Conservation (phyloP, 1,139 yeast genomes). For the Candida dubliniensis region DNA sequence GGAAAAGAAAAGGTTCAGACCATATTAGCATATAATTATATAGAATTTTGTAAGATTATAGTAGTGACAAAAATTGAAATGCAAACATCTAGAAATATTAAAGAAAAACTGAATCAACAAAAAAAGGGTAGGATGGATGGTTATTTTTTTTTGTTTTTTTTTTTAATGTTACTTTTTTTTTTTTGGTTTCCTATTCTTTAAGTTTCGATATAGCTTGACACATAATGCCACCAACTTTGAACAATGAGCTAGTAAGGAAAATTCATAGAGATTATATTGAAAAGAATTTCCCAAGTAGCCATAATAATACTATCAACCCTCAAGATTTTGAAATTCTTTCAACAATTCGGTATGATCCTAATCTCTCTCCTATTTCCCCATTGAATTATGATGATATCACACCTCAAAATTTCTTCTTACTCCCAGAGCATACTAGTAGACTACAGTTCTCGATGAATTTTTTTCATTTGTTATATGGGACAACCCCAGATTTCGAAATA, state of each 20-base stretch:
- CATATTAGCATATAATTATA: constrained; percentile 47
- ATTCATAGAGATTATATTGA: constrained; percentile 21
- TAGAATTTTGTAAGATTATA: not conserved
- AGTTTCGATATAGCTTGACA: not conserved
- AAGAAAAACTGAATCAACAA: no score
- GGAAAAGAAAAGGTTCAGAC: constrained; percentile 80
- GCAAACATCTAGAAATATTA: not conserved
- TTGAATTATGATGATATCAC: constrained; percentile 25
- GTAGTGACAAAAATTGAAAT: no score
- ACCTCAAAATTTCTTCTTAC: constrained; percentile 52
- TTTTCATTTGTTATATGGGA: constrained; percentile 39
- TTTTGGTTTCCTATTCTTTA: not conserved
- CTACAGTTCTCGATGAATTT: constrained; percentile 52
- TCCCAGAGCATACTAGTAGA: constrained; percentile 64
- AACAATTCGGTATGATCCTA: constrained; percentile 74
- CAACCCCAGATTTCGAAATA: constrained; percentile 31
- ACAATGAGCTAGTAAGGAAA: constrained; percentile 10
- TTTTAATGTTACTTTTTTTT: no score
- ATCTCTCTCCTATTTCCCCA: constrained; percentile 31
- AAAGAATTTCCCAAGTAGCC: constrained; percentile 18
- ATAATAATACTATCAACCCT: constrained; percentile 7
- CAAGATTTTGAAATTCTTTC: constrained; percentile 56
- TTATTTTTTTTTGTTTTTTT: not conserved
- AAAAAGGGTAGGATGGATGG: not conserved
- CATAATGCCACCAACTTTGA: not conserved